phyloP scores from a whole-genome alignment of 2,329 filamentous ascomycete species.

The Neonectria coccinea region DNA sequence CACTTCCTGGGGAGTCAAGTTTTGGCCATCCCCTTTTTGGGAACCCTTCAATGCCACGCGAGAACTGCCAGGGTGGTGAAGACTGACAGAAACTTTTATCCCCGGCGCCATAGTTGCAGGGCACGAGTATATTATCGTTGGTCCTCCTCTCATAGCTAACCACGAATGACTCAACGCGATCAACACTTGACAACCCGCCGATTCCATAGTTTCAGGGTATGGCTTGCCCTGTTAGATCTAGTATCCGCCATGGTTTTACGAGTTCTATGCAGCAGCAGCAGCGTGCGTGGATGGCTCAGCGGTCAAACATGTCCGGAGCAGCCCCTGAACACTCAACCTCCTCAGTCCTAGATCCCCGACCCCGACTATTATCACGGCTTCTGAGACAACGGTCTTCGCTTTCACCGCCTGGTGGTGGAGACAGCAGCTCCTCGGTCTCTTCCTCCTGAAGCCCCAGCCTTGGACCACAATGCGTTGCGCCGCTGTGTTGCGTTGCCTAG shows the following conservation, averaged over 20 bases:
- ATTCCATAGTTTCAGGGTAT: slow-evolving; percentile 2
- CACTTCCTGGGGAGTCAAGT: slow-evolving; percentile 1
- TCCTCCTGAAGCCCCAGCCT: slow-evolving; percentile 7
- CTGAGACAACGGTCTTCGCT: slow-evolving; percentile 12
- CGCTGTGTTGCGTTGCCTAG: slow-evolving; percentile 1
- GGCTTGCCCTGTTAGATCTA: not conserved
- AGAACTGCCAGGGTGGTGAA: slow-evolving; percentile 17
- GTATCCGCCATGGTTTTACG: not conserved
- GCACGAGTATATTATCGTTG: not conserved
- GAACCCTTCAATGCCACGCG: slow-evolving; percentile 26
- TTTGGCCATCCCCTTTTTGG: slow-evolving; percentile 3
- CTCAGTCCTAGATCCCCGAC: not conserved
- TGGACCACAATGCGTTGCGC: not conserved
- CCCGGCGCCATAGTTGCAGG: slow-evolving; percentile 12
- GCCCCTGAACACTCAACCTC: not conserved
- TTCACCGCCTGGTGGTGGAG: slow-evolving; percentile 22
- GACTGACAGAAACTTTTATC: not conserved
- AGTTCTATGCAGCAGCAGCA: not conserved
- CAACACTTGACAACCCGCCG: slow-evolving; percentile 6
- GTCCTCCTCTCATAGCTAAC: not conserved
- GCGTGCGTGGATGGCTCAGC: not conserved
- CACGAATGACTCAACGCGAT: not conserved
- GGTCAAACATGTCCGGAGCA: not conserved
- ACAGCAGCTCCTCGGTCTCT: slow-evolving; percentile 1
- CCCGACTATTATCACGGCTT: slow-evolving; percentile 5